Evolutionary conservation across 2,329 filamentous ascomycete species (phyloP).

Genomic region (Sporothrix globosa): DNA sequence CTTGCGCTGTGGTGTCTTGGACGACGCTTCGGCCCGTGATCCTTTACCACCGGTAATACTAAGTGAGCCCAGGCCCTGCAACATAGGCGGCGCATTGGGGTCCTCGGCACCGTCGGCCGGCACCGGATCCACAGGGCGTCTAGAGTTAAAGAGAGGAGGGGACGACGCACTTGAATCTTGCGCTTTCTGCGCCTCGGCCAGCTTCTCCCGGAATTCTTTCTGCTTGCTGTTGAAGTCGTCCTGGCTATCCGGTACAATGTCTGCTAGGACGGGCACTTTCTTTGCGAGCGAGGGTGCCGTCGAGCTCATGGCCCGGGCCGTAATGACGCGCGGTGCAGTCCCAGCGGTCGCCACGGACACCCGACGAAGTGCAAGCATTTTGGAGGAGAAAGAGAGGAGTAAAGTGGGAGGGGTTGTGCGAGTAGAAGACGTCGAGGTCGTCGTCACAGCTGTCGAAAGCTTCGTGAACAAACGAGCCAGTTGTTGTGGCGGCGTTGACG

Average conservation of each 20-base stretch:
- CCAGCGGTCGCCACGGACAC: background rate
- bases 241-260: slow-evolving; percentile 74
- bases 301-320: slow-evolving; percentile 58
- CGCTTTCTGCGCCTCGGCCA: slow-evolving; percentile 76
- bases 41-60: slow-evolving; percentile 54
- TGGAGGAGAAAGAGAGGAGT: background rate
- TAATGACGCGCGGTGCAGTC: slow-evolving; percentile 48
- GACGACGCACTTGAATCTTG: slow-evolving; percentile 78
- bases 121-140: slow-evolving; percentile 4
- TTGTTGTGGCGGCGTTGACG: background rate
- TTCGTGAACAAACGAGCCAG: background rate
- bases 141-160: slow-evolving; percentile 30
- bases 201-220: slow-evolving; percentile 80
- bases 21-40: slow-evolving; percentile 60
- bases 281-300: slow-evolving; percentile 47
- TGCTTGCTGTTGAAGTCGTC: slow-evolving; percentile 80
- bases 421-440: background rate
- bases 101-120: slow-evolving; percentile 17
- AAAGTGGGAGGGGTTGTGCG: background rate
- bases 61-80: slow-evolving; percentile 64
- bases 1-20: slow-evolving; percentile 65
- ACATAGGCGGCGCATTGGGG: slow-evolving; percentile 30
- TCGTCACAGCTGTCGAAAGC: background rate
- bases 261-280: slow-evolving; percentile 74
- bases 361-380: slow-evolving; percentile 48